A percentile compares a stretch with the other conserved stretches of the same genome.
Evolutionary conservation across 2,329 filamentous ascomycete species (phyloP).

Genomic region (Scedosporium minutisporum): DNA sequence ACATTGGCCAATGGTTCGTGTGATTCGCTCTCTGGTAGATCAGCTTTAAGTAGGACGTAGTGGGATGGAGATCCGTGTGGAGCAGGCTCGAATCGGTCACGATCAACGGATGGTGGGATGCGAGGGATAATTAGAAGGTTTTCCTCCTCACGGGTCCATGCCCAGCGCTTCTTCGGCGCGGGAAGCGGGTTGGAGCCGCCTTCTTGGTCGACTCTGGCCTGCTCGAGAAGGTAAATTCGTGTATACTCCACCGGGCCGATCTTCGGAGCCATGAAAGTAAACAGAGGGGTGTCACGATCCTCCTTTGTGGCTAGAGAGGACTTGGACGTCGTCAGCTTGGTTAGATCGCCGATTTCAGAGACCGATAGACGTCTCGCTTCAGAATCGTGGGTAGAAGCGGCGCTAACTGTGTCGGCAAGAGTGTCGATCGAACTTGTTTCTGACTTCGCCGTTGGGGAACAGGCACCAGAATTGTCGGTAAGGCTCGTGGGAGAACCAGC

Average conservation of each 20-base stretch:
- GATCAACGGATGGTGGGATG: neutral
- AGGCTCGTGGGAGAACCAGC: neutral
- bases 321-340: neutral
- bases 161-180: constrained; percentile 19
- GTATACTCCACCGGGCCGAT: constrained; percentile 31
- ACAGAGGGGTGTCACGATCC: constrained; percentile 1
- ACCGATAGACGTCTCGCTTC: too few species aligned
- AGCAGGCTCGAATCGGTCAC: neutral
- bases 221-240: constrained; percentile 24
- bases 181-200: constrained; percentile 18
- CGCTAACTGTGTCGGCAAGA: too few species aligned
- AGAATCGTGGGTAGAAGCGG: too few species aligned
- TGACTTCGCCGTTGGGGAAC: neutral
- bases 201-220: constrained; percentile 18
- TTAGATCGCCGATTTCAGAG: too few species aligned
- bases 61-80: neutral
- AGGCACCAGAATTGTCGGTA: neutral
- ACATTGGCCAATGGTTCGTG: neutral
- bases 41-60: neutral
- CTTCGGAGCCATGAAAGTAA: constrained; percentile 17
- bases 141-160: constrained; percentile 19
- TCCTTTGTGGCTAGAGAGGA: neutral
- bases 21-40: neutral
- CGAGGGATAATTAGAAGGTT: neutral
- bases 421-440: neutral